phyloP scores from a whole-genome alignment of 1,284 basidiomycete species.

The Grifola frondosa region DNA sequence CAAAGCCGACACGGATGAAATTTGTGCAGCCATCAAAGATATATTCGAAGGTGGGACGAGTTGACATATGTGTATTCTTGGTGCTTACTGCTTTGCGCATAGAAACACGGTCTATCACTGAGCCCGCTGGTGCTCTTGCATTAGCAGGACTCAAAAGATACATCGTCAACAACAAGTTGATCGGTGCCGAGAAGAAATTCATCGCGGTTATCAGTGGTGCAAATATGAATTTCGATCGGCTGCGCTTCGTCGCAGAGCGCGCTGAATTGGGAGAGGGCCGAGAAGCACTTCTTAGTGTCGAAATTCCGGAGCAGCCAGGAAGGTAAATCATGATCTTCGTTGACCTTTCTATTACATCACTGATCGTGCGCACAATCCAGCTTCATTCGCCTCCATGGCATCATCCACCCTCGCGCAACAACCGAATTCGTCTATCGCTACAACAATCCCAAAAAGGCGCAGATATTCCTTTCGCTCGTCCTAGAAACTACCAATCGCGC shows the following conservation, averaged over 20 bases:
- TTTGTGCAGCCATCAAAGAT: constrained; percentile 99
- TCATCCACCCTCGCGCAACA: constrained; percentile 88
- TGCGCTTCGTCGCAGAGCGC: constrained; percentile 96
- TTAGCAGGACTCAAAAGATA: constrained; percentile 92
- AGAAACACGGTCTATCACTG: constrained; percentile 95
- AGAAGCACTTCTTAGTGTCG: constrained; percentile 90
- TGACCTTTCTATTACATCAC: not conserved
- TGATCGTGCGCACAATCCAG: constrained; percentile 41
- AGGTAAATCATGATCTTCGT: constrained; percentile 51
- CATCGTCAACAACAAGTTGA: constrained; percentile 78
- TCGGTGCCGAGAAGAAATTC: constrained; percentile 84
- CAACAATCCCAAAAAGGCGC: constrained; percentile 66
- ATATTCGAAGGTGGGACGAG: constrained; percentile 86
- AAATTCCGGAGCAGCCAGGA: constrained; percentile 90
- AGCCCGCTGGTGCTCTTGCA: constrained; percentile 95
- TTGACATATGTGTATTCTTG: not conserved
- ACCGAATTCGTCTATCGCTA: constrained; percentile 99
- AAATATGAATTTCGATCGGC: constrained; percentile 98
- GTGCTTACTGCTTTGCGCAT: constrained; percentile 6
- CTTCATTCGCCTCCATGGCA: constrained; percentile 84
- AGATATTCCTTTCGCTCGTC: constrained; percentile 91
- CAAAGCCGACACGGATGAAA: constrained; percentile 91
- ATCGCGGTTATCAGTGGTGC: constrained; percentile 94
- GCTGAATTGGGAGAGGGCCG: constrained; percentile 95
- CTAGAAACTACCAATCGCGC: constrained; percentile 65